Evolutionary conservation across 768 basidiomycete species (phyloP), one percentile per base, ranked within the genome.

Genomic region (Amanita pallidorosea): DNA sequence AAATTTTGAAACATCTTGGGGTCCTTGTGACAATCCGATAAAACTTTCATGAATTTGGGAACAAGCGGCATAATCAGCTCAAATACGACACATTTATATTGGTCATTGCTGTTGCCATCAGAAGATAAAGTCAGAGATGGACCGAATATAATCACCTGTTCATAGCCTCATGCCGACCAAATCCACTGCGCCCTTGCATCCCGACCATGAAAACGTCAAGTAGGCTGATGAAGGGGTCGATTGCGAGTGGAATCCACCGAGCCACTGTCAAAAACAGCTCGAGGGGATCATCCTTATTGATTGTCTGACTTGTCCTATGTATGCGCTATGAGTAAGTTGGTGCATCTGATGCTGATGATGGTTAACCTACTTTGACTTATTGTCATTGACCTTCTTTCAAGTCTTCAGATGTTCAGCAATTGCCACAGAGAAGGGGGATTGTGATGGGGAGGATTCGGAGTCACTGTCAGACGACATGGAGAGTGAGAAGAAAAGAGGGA

Each of bases 41-140:
- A 18, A 34, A 46, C 8, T 7, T 0, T 33, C 0, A 7, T 35
- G 31, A 46, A 46, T 5, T 35, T 46, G 31, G 45, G 45, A 34
- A 46, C 45, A 20, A 46, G 45, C 5, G 33, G 45, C n/a, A 46
- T 20, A 34, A 46, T 46, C 35, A 33, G 45, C n/a, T 46, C 45
- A 46, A 46, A 46, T 4, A 34, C n/a, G 33, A 46, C 22, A 33
- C 45, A 46, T 46, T 33, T 33, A 20, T 46, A 46, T 46, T 46
- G 45, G 3, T 46, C n/a, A 35, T 46, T 33, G 33, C 45, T 46
- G 2, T 20, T 7, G 12, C 17, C 7, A 34, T 46, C 45, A 46
- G 33, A 2, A 46, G 45, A 46, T 35, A 46, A 22, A 34, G 31
- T n/a, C n/a, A n/a, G 3, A 12, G 2, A 17, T 18, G 6, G n/a